A percentile compares a stretch with the other conserved stretches of the same genome.
phyloP scores from a whole-genome alignment of 2,329 filamentous ascomycete species.

The Didymella segeticola region DNA sequence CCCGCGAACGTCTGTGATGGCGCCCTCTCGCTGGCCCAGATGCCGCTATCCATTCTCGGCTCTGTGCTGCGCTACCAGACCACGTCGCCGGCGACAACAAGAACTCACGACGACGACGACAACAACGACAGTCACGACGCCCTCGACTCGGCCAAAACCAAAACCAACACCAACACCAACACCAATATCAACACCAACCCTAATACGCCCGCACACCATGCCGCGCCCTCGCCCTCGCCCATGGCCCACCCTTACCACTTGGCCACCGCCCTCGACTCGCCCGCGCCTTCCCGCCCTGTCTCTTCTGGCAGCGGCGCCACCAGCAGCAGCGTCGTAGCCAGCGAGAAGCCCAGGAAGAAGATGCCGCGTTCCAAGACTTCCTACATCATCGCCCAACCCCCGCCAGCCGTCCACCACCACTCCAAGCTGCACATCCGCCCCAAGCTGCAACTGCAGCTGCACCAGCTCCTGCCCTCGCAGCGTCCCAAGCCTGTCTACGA shows the following conservation, averaged over 20 bases:
- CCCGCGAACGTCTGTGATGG: conserved; percentile 29
- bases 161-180: no score
- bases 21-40: conserved; percentile 37
- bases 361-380: conserved; percentile 64
- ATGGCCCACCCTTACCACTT: conserved; percentile 1
- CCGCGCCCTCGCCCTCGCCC: conserved; percentile 11
- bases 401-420: conserved; percentile 60
- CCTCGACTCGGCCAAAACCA: no score
- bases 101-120: not conserved
- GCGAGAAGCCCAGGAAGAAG: conserved; percentile 53
- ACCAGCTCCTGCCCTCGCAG: conserved; percentile 65
- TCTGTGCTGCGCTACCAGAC: conserved; percentile 38
- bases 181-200: no score
- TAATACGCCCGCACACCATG: conserved; percentile 16
- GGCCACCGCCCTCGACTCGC: conserved; percentile 23
- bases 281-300: conserved; percentile 42
- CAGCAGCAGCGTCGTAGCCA: conserved; percentile 45
- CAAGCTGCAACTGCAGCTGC: conserved; percentile 73
- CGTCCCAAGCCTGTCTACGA: conserved; percentile 74
- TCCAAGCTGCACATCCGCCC: conserved; percentile 72
- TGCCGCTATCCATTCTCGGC: conserved; percentile 45
- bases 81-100: conserved; percentile 23
- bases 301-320: conserved; percentile 50
- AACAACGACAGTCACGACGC: not conserved
- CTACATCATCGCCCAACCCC: conserved; percentile 73